Evolutionary conservation across 2,329 filamentous ascomycete species (phyloP).

Genomic region (Berkeleyomyces rouxiae): DNA sequence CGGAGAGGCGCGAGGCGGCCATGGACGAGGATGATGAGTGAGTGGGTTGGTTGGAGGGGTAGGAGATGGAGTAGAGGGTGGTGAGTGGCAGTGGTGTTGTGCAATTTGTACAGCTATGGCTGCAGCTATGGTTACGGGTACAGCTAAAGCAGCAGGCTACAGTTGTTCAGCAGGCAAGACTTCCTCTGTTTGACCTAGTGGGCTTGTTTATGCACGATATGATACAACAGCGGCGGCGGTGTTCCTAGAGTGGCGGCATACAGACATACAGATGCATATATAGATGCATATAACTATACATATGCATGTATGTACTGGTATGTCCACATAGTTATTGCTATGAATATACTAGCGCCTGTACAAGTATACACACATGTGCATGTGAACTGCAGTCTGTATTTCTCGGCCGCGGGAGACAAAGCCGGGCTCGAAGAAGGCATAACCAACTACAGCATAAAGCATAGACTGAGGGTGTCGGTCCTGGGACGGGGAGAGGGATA

Average conservation of each 20-base stretch:
- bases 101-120: not conserved
- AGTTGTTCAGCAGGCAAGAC: too few relatives aligned
- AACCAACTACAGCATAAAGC: too few relatives aligned
- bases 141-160: too few relatives aligned
- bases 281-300: not conserved
- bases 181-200: too few relatives aligned
- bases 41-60: not conserved
- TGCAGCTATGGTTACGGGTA: too few relatives aligned
- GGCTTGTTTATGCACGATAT: not conserved
- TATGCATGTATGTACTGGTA: not conserved
- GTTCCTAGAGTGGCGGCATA: not conserved
- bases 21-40: slow-evolving; percentile 7
- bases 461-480: too few relatives aligned
- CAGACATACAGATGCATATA: too few relatives aligned
- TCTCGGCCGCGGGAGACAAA: too few relatives aligned
- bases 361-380: not conserved
- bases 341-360: not conserved
- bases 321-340: not conserved
- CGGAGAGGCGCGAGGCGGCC: slow-evolving; percentile 2
- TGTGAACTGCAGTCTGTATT: not conserved
- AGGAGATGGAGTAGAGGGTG: not conserved
- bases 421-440: too few relatives aligned
- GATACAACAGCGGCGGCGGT: not conserved
- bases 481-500: too few relatives aligned
- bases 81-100: too few relatives aligned